Evolutionary conservation across 2,329 filamentous ascomycete genomes (phyloP).

Genomic region (Ascochyta pisi): DNA sequence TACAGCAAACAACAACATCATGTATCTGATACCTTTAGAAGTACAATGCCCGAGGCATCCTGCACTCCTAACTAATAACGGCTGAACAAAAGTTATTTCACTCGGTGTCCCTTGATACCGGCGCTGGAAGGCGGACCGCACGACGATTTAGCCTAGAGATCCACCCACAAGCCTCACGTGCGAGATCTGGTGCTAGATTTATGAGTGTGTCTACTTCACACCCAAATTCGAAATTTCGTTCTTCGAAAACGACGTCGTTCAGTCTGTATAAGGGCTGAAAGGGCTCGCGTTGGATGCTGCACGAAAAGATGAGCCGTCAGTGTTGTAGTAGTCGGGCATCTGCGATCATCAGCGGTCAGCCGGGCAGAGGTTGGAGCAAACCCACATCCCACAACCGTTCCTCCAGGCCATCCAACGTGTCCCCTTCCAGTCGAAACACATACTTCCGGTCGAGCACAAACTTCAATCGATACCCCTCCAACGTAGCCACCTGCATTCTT

Average conservation of each 20-base stretch:
- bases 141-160: no score
- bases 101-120: no score
- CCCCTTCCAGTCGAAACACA: conserved; percentile 11
- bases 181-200: no score
- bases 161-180: no score
- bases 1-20: background rate
- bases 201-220: no score
- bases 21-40: background rate
- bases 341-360: background rate
- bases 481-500: conserved; percentile 8
- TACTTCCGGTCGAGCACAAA: conserved; percentile 26
- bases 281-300: background rate
- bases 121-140: no score
- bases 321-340: conserved; percentile 6
- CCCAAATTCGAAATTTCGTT: no score
- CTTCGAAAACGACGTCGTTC: background rate
- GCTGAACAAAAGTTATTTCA: no score
- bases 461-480: conserved; percentile 17
- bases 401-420: background rate
- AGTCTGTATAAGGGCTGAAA: conserved; percentile 15
- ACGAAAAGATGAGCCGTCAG: conserved; percentile 5
- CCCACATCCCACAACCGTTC: conserved; percentile 2
- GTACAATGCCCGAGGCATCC: background rate
- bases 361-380: background rate
- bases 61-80: no score